Evolutionary conservation across 139 green algal genomes (phyloP).

Genomic region (Chlorella vulgaris): DNA sequence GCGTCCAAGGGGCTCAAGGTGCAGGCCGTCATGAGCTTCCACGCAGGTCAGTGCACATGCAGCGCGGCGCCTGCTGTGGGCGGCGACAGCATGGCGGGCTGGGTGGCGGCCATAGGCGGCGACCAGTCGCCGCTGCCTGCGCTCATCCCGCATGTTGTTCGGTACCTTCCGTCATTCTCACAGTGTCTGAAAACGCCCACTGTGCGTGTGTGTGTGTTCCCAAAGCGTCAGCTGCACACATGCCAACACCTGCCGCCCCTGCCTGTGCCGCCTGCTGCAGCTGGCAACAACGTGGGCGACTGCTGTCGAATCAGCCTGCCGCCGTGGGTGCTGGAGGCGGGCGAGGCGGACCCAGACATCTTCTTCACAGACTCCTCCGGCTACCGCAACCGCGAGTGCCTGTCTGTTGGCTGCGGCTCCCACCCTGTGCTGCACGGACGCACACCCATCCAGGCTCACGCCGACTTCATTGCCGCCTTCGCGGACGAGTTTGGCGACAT

Average conservation of each 20-base stretch:
- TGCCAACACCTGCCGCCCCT: neutral
- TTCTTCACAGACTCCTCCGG: constrained; percentile 94
- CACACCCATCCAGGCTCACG: constrained; percentile 92
- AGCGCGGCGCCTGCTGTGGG: neutral
- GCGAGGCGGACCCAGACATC: constrained; percentile 90
- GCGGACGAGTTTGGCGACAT: constrained; percentile 73
- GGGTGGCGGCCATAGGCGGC: no score
- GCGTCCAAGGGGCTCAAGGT: constrained; percentile 64
- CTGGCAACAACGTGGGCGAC: constrained; percentile 90
- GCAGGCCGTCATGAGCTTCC: constrained; percentile 93
- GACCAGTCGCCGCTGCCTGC: neutral
- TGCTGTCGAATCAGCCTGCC: constrained; percentile 94
- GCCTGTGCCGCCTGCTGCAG: constrained; percentile 27
- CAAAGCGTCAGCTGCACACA: no score
- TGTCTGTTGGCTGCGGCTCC: constrained; percentile 92
- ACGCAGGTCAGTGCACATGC: constrained; percentile 62
- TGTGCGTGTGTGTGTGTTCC: neutral
- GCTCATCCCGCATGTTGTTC: neutral
- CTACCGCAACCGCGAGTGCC: constrained; percentile 91
- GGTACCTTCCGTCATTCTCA: neutral
- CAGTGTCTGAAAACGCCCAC: no score
- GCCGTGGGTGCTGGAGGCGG: constrained; percentile 92
- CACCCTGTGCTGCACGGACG: constrained; percentile 79
- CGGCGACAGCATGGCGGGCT: no score
- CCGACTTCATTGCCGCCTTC: constrained; percentile 94